Evolutionary conservation across 345 rosid genomes (phyloP).

Genomic region (Eucalyptus pauciflora): DNA sequence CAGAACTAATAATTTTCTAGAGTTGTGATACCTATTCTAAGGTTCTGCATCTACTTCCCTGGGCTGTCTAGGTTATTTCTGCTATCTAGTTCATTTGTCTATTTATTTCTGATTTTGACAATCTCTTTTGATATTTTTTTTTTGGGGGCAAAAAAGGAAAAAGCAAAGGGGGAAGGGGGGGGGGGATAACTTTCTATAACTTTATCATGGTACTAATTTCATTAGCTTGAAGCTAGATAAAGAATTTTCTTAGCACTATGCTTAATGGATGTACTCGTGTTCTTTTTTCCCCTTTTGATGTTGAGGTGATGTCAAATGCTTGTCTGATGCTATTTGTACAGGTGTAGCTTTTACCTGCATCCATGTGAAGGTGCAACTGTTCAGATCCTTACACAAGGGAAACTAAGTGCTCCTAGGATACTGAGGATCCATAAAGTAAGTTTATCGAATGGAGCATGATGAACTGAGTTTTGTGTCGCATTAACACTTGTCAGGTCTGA

Average conservation of each 20-base stretch:
- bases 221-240: neutral
- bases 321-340: conserved; percentile 15
- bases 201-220: neutral
- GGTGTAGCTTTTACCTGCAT: conserved; percentile 95
- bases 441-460: neutral
- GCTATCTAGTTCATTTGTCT: neutral
- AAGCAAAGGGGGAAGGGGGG: neutral
- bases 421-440: conserved; percentile 94
- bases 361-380: conserved; percentile 82
- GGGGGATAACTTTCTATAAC: neutral
- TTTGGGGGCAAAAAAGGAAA: too few relatives aligned
- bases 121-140: neutral
- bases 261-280: neutral
- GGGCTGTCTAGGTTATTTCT: neutral
- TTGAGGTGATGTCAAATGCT: neutral
- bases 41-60: neutral
- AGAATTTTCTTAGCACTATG: neutral
- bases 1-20: neutral
- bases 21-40: neutral
- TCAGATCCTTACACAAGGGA: conserved; percentile 91
- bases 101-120: neutral
- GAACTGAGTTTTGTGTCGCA: neutral
- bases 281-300: neutral
- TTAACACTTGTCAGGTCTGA: neutral
- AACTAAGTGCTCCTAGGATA: conserved; percentile 96